Conservation (phyloP, 1,284 basidiomycete genomes). For the Sutorius eximius region DNA sequence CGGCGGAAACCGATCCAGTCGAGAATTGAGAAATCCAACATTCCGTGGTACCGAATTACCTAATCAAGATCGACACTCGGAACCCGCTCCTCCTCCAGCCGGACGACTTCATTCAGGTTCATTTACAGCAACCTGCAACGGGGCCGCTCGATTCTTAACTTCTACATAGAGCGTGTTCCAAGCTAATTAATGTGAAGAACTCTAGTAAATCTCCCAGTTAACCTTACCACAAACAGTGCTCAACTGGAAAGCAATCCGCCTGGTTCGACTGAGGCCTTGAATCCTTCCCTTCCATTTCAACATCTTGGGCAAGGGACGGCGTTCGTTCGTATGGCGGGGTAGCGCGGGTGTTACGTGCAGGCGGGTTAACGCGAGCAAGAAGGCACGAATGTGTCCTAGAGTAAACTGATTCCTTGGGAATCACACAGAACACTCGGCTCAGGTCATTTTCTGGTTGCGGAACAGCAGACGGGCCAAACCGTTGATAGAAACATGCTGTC, state of each 20-base stretch:
- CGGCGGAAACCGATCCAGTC: constrained; percentile 18
- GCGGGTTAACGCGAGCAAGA: neutral
- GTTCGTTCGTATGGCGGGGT: constrained; percentile 20
- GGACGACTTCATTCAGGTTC: neutral
- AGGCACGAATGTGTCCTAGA: neutral
- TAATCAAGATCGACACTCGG: constrained; percentile 27
- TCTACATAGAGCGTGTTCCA: neutral
- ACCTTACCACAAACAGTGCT: constrained; percentile 3
- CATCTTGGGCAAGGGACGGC: constrained; percentile 14
- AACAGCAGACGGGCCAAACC: neutral
- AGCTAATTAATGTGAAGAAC: constrained; percentile 13
- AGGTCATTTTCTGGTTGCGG: neutral
- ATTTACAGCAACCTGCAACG: constrained; percentile 1
- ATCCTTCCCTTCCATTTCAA: constrained; percentile 20
- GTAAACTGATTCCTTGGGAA: constrained; percentile 3
- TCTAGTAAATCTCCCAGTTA: neutral
- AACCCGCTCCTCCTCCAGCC: neutral
- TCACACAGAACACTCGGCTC: neutral
- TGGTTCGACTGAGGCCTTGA: neutral
- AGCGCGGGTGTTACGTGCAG: constrained; percentile 2
- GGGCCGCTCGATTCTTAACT: neutral
- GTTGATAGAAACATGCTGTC: neutral
- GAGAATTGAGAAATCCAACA: neutral
- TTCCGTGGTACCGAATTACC: constrained; percentile 22
- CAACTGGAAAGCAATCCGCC: neutral